Evolutionary conservation across 345 rosid species (phyloP).

Genomic region (Carallia brachiata): DNA sequence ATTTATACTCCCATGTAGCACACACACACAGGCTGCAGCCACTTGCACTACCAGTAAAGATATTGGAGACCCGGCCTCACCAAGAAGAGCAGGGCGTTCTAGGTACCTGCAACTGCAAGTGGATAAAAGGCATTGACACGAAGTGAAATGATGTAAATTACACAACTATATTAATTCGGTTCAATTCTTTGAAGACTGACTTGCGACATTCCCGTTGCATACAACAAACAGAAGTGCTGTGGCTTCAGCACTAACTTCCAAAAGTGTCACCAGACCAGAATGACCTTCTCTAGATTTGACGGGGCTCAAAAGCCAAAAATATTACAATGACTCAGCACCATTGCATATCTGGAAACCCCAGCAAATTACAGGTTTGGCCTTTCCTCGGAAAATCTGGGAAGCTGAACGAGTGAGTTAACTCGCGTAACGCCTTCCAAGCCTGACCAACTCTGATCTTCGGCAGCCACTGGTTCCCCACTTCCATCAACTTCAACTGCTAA

Average conservation of each 20-base stretch:
- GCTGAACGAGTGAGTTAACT: conserved; percentile 96
- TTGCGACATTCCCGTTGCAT: conserved; percentile 19
- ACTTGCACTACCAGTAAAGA: no score
- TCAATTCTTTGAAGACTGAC: conserved; percentile 13
- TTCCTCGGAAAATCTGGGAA: conserved; percentile 91
- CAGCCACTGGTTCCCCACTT: conserved; percentile 27
- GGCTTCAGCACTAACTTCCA: conserved; percentile 24
- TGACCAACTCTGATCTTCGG: conserved; percentile 84
- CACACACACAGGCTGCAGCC: no score
- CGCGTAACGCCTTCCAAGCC: conserved; percentile 96
- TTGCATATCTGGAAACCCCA: background rate
- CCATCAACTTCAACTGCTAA: conserved; percentile 38
- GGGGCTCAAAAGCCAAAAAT: conserved; percentile 15
- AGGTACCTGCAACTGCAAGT: background rate
- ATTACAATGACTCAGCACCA: conserved; percentile 25
- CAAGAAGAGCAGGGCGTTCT: background rate
- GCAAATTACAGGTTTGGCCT: conserved; percentile 40
- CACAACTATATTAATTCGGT: conserved; percentile 11
- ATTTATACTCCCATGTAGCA: no score
- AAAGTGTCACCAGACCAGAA: conserved; percentile 8
- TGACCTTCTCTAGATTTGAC: conserved; percentile 6
- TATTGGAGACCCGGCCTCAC: background rate
- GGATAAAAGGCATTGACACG: background rate
- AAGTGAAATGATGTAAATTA: conserved; percentile 3
- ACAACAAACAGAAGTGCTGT: conserved; percentile 19